These are phyloP conservation scores for Calophaca sinica DNA, from an alignment of 306 rosid genomes.

Conservation along the genomic window DNA sequence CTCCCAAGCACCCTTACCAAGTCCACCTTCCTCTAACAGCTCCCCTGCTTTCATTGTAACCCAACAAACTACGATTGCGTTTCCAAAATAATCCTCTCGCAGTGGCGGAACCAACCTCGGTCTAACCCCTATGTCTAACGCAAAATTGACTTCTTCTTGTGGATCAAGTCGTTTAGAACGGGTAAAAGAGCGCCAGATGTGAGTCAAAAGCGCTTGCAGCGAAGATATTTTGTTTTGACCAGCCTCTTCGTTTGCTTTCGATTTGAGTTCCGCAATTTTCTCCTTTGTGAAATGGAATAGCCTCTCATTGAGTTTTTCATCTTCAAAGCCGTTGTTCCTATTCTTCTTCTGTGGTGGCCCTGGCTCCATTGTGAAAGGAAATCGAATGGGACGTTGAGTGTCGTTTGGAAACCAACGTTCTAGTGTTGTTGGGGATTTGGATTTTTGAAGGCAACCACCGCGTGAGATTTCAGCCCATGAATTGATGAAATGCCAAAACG, in stretches of 20 bases:
- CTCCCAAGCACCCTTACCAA: slow-evolving; percentile 49
- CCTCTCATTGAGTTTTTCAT: not conserved
- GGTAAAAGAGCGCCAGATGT: slow-evolving; percentile 47
- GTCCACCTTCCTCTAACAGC: slow-evolving; percentile 5
- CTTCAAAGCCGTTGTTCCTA: too few species aligned
- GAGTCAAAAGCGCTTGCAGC: slow-evolving; percentile 50
- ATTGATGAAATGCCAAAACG: slow-evolving; percentile 53
- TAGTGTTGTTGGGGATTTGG: not conserved
- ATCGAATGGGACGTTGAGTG: not conserved
- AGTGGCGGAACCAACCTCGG: not conserved
- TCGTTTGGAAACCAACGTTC: slow-evolving; percentile 10
- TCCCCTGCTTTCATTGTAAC: too few species aligned
- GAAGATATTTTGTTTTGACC: slow-evolving; percentile 44
- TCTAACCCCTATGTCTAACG: slow-evolving; percentile 37
- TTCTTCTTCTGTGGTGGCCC: too few species aligned
- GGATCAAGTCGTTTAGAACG: slow-evolving; percentile 25
- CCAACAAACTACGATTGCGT: too few species aligned
- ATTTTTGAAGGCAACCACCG: not conserved
- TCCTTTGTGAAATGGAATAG: slow-evolving; percentile 43
- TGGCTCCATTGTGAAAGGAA: not conserved
- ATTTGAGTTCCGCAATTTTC: slow-evolving; percentile 45
- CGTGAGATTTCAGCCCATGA: slow-evolving; percentile 53
- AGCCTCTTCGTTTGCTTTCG: slow-evolving; percentile 46
- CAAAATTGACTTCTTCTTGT: slow-evolving; percentile 35
- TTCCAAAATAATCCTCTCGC: too few species aligned